phyloP scores from a whole-genome alignment of 257 asterid genomes.

The Paraleonurus japonicus region DNA sequence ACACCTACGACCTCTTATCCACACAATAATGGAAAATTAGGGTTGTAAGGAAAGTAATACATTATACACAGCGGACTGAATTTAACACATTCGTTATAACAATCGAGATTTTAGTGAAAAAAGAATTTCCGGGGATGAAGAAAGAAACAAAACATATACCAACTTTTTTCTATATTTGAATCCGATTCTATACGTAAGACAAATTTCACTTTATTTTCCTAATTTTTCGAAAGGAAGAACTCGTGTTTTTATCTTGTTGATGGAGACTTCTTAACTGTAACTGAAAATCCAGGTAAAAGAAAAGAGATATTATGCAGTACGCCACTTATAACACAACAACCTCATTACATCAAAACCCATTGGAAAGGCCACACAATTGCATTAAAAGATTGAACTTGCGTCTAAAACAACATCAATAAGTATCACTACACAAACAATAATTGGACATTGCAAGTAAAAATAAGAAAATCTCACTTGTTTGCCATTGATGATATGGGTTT shows the following conservation, averaged over 20 bases:
- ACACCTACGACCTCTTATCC: neutral
- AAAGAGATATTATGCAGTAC: neutral
- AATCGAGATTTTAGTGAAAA: neutral
- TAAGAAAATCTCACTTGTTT: slow-evolving; percentile 62
- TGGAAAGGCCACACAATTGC: neutral
- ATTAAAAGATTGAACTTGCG: neutral
- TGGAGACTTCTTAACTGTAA: too few species aligned
- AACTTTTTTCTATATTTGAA: neutral
- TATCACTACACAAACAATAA: neutral
- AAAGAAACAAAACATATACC: neutral
- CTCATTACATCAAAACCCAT: neutral
- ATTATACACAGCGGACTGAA: too few species aligned
- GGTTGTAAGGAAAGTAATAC: neutral
- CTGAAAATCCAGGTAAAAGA: too few species aligned
- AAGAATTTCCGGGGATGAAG: neutral
- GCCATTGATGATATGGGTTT: slow-evolving; percentile 81
- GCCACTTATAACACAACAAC: neutral
- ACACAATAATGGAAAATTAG: neutral
- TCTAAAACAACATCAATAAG: neutral
- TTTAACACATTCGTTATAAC: too few species aligned
- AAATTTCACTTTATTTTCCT: neutral
- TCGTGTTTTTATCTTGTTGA: too few species aligned
- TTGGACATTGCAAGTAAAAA: neutral
- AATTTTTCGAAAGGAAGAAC: neutral
- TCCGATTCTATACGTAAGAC: neutral